phyloP scores from a whole-genome alignment of 108 stramenopile genomes.

The Schizochytrium sp. region DNA sequence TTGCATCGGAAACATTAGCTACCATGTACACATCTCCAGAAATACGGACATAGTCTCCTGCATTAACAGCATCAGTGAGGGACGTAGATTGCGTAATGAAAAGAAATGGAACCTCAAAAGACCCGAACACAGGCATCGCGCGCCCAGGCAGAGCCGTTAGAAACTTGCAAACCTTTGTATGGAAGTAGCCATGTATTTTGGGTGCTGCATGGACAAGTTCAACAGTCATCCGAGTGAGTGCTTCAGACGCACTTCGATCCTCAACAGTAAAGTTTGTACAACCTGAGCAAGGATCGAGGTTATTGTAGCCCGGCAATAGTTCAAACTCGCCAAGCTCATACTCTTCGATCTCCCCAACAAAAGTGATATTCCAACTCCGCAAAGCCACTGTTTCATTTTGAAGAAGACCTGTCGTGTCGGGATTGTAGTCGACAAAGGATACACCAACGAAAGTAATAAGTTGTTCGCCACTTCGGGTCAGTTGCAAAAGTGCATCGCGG shows the following conservation, averaged over 20 bases:
- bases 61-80: neutral
- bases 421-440: neutral
- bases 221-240: neutral
- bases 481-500: constrained; percentile 7
- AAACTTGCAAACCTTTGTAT: neutral
- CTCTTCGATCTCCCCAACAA: neutral
- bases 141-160: neutral
- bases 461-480: neutral
- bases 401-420: neutral
- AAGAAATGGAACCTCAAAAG: neutral
- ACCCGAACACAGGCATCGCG: neutral
- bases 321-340: constrained; percentile 47
- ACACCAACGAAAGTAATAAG: constrained; percentile 37
- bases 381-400: neutral
- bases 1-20: neutral
- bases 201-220: constrained; percentile 29
- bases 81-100: neutral
- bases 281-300: neutral
- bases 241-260: neutral
- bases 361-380: constrained; percentile 41
- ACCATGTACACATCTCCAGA: neutral
- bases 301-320: constrained; percentile 43
- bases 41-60: neutral
- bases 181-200: constrained; percentile 45
- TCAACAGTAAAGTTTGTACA: neutral